Conservation (phyloP, 805 yeast genomes). For the Hermanozyma aechmeae region DNA sequence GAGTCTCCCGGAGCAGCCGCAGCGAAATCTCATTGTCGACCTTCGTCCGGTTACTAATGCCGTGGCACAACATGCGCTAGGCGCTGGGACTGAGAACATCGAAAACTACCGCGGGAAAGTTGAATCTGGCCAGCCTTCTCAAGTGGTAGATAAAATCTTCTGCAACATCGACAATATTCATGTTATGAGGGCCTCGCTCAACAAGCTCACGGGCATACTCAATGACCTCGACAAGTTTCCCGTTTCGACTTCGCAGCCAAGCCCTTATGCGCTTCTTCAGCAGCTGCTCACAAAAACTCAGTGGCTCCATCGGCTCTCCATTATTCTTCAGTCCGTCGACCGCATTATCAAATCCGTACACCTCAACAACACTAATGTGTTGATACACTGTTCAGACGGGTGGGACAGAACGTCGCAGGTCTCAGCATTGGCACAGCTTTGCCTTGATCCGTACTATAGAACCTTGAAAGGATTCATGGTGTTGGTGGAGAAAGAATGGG, state of each 20-base stretch:
- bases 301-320: conserved; percentile 70
- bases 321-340: conserved; percentile 67
- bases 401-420: conserved; percentile 97
- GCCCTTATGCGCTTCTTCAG: conserved; percentile 23
- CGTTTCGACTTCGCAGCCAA: conserved; percentile 5
- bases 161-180: conserved; percentile 93
- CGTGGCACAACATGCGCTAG: conserved; percentile 90
- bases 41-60: conserved; percentile 92
- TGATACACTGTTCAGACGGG: conserved; percentile 95
- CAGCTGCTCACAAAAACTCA: conserved; percentile 53
- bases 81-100: conserved; percentile 95
- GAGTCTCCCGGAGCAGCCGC: conserved; percentile 24
- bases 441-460: conserved; percentile 84
- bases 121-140: conserved; percentile 3
- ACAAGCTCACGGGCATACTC: conserved; percentile 51
- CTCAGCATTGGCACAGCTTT: conserved; percentile 71
- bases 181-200: conserved; percentile 81
- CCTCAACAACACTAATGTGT: conserved; percentile 69
- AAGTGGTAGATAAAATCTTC: conserved; percentile 58
- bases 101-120: conserved; percentile 58
- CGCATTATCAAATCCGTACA: conserved; percentile 75
- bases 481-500: conserved; percentile 90
- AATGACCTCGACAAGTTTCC: conserved; percentile 60
- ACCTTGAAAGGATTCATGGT: conserved; percentile 82
- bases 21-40: conserved; percentile 68